Base-by-base conservation (phyloP, 176 grass and related monocot genomes). In the Chrysopogon serrulatus region DNA sequence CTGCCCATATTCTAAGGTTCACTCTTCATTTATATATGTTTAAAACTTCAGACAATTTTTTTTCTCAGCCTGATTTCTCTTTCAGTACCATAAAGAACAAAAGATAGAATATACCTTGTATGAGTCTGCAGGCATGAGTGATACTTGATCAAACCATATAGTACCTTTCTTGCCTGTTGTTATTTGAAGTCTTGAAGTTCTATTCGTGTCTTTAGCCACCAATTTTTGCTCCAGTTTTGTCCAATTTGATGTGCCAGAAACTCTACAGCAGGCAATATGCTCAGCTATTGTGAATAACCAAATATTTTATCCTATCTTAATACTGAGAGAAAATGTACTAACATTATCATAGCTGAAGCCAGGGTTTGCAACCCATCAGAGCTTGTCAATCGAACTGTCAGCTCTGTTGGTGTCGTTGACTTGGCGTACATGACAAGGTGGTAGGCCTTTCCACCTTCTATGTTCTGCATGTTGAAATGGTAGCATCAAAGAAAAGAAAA, bases 371-470 rank as follows among this genome's bases (percentile, higher is more conserved):
- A 65, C 48, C 95, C 92, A 44, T 89, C 81, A 45, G 88, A 92
- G 70, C 81, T 92, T 67, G 83, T 89, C 17, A 97, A 27, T 21
- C 90, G 88, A 83, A 89, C 77, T 80, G 82, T 83, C 79, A 97
- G 64, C 12, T 94, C 73, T 18, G 80, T 60, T 37, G 63, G 56
- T 30, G 89, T 86, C 2, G 36, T 45, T 78, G 95, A 92, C 61
- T 81, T 97, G 43, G 91, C 81, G 71, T 98, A 74, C 82, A 98
- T 78, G 61, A 89, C 87, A 64, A 94, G 83, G 42, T 94, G 91
- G 71, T 98, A 98, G 71, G 78, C 76, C 78, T 94, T 92, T 71
- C 86, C 88, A 47, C 91, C 80, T 87, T 98, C 90, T 83, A 98
- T 86, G 79, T 98, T 98, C 95, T 98, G 95, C 17, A 86, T 49